Conservation (phyloP, 2,329 filamentous ascomycete species). For the Aspergillus sp. region DNA sequence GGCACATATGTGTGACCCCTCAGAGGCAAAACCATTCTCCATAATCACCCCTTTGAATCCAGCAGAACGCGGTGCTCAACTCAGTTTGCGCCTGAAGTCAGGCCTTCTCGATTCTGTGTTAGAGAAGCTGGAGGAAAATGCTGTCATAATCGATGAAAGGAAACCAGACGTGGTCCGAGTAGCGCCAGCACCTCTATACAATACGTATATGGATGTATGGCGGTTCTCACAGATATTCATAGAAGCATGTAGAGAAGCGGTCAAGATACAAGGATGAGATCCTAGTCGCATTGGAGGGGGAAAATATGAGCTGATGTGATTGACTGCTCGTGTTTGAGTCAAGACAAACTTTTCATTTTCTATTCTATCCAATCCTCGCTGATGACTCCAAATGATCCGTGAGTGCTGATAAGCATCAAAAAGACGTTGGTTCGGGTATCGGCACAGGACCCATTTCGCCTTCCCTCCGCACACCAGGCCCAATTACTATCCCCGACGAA, state of each 20-base stretch:
- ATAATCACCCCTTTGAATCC: constrained; percentile 69
- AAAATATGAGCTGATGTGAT: too few relatives aligned
- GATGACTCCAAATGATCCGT: too few relatives aligned
- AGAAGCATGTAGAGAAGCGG: constrained; percentile 42
- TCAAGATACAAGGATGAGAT: constrained; percentile 7
- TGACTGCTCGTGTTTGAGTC: too few relatives aligned
- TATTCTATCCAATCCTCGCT: too few relatives aligned
- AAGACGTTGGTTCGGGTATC: too few relatives aligned
- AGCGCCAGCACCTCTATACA: constrained; percentile 80
- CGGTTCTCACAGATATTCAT: constrained; percentile 54
- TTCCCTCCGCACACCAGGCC: too few relatives aligned
- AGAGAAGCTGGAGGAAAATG: constrained; percentile 58
- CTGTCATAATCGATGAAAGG: constrained; percentile 75
- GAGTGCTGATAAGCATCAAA: too few relatives aligned
- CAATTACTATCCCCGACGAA: too few relatives aligned
- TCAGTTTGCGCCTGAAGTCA: constrained; percentile 65
- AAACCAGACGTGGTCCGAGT: constrained; percentile 81
- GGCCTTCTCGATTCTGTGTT: constrained; percentile 68
- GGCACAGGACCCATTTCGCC: too few relatives aligned
- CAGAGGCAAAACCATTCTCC: constrained; percentile 43
- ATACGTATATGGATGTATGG: constrained; percentile 70
- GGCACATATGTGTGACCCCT: constrained; percentile 24
- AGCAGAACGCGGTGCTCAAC: constrained; percentile 67
- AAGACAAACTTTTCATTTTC: too few relatives aligned
- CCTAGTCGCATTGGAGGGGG: too few relatives aligned